Conservation (phyloP, 441 rosid species). For the Erysimum pusillum region DNA sequence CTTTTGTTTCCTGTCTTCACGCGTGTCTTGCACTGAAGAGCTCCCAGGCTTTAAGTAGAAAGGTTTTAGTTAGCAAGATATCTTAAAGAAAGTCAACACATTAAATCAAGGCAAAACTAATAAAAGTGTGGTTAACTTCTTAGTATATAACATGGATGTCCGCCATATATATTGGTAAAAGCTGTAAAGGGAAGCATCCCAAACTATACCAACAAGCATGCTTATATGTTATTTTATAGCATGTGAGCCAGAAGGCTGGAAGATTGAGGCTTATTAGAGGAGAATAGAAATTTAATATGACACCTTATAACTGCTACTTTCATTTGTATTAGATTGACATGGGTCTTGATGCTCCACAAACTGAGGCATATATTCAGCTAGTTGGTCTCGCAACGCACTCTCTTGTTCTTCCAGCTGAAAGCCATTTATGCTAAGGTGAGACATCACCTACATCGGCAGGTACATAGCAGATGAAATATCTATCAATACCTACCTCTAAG, state of each 20-base stretch:
- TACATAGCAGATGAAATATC: constrained; percentile 20
- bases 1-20: constrained; percentile 46
- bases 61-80: constrained; percentile 36
- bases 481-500: constrained; percentile 60
- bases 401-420: constrained; percentile 80
- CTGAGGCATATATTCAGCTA: constrained; percentile 44
- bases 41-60: constrained; percentile 52
- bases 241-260: constrained; percentile 15
- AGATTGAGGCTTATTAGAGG: constrained; percentile 17
- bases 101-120: constrained; percentile 18
- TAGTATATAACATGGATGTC: constrained; percentile 13
- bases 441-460: constrained; percentile 32
- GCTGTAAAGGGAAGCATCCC: constrained; percentile 17
- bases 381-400: constrained; percentile 53
- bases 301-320: constrained; percentile 52
- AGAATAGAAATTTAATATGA: constrained; percentile 15
- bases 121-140: constrained; percentile 19
- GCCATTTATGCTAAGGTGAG: constrained; percentile 44
- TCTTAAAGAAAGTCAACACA: constrained; percentile 16
- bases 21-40: constrained; percentile 50
- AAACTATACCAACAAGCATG: constrained; percentile 22
- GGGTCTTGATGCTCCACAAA: constrained; percentile 41
- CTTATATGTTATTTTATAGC: neutral
- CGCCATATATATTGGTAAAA: constrained; percentile 3
- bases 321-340: constrained; percentile 46